Percentiles rank a stretch among this genome's conserved stretches.
Evolutionary conservation across 2,329 filamentous ascomycete genomes (phyloP).

Genomic region (Colletotrichum sp.): DNA sequence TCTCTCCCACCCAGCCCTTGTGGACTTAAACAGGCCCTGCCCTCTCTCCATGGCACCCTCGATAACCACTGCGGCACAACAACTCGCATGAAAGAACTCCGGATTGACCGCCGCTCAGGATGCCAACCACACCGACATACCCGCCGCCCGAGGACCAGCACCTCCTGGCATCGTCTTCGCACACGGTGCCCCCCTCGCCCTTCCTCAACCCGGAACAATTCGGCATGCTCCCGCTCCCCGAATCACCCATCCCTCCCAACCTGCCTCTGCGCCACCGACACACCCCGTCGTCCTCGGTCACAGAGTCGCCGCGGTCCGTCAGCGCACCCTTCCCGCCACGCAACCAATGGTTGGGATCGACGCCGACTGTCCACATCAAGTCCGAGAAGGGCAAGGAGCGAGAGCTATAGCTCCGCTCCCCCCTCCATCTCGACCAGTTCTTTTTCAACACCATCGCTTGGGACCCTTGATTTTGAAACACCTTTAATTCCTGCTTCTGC

Average conservation of each 20-base stretch:
- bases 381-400: constrained; percentile 22
- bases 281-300: constrained; percentile 25
- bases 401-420: constrained; percentile 39
- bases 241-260: constrained; percentile 45
- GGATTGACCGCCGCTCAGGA: constrained; percentile 65
- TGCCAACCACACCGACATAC: constrained; percentile 49
- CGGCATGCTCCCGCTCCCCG: constrained; percentile 49
- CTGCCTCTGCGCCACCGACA: constrained; percentile 41
- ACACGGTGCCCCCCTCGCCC: constrained; percentile 47
- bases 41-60: constrained; percentile 33
- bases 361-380: constrained; percentile 5
- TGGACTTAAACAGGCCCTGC: constrained; percentile 56
- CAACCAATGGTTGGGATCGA: neutral
- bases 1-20: constrained; percentile 66
- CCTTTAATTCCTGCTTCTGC: constrained; percentile 30
- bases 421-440: constrained; percentile 31
- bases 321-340: constrained; percentile 21
- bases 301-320: constrained; percentile 33
- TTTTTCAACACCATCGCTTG: constrained; percentile 22
- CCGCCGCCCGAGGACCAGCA: constrained; percentile 47
- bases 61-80: constrained; percentile 43
- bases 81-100: constrained; percentile 42
- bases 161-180: constrained; percentile 39
- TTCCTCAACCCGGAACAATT: constrained; percentile 48
- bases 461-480: constrained; percentile 23